Base-by-base conservation (phyloP, 129 eudicot species). In the Flaveria trinervia region DNA sequence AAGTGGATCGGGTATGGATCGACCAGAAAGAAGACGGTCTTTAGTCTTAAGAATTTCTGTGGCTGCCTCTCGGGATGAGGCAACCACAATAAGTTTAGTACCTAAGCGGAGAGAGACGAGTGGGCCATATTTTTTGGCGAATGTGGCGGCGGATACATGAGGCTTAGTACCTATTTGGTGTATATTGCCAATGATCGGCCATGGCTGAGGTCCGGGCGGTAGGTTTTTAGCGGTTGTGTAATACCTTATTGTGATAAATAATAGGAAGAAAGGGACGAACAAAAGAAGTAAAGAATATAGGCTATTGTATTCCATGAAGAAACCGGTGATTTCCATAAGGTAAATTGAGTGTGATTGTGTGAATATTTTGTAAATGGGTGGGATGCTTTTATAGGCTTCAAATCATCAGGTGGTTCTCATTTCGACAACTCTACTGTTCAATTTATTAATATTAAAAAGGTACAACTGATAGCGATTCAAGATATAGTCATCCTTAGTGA, bases 51-150 rank as follows among this genome's bases (percentile, higher is more conserved):
- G 80, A 45, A 80, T 66, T 67, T 51, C 76, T 0, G 22, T 46
- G 22, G 84, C 80, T 22, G 71, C 74, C 11, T 55, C 84, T 2
- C 70, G 84, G 14, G 84, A 73, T 2, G 84, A 73, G 0, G 68
- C 84, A 12, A 73, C 84, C 18, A 80, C 66, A 11, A 80, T n/a
- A n/a, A n/a, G n/a, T n/a, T n/a, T n/a, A n/a, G n/a, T n/a, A n/a
- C n/a, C n/a, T n/a, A n/a, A n/a, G n/a, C n/a, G n/a, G n/a, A n/a
- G n/a, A n/a, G n/a, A n/a, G n/a, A n/a, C n/a, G n/a, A n/a, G n/a
- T n/a, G n/a, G n/a, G n/a, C n/a, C n/a, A n/a, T n/a, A n/a, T n/a
- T n/a, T n/a, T n/a, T 68, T 55, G 20, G 84, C 69, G 25, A 80
- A 65, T 5, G 17, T 12, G 25, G 76, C 55, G 2, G 75, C 8